Evolutionary conservation across 495 filamentous ascomycete species (phyloP).

Genomic region (Cladorrhinum samala): DNA sequence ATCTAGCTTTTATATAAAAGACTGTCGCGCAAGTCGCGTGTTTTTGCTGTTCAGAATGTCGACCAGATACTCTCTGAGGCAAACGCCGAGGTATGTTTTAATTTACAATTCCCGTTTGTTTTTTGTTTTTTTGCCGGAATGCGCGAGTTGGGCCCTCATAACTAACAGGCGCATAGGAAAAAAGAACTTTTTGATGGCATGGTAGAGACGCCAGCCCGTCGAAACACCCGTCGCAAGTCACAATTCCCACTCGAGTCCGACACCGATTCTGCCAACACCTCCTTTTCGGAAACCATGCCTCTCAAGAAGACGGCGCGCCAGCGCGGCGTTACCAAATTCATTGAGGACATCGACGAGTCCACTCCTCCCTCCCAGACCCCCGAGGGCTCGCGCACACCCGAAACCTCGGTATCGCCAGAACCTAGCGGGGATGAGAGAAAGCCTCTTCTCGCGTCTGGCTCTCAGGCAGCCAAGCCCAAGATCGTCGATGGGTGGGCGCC

Average conservation of each 20-base stretch:
- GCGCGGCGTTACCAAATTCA: conserved; percentile 37
- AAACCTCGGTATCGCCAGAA: neutral
- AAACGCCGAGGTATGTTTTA: conserved; percentile 45
- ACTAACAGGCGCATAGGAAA: conserved; percentile 27
- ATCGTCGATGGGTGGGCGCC: conserved; percentile 62
- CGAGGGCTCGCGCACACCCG: neutral
- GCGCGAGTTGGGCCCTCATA: neutral
- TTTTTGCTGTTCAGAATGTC: conserved; percentile 20
- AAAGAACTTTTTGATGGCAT: conserved; percentile 49
- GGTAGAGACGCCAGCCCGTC: conserved; percentile 40
- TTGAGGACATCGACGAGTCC: conserved; percentile 38
- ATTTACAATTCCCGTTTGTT: too few relatives aligned
- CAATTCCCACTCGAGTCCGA: conserved; percentile 38
- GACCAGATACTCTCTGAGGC: conserved; percentile 39
- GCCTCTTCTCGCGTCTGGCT: neutral
- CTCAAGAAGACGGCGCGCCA: conserved; percentile 25
- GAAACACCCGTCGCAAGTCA: conserved; percentile 37
- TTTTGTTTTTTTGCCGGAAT: neutral
- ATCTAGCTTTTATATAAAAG: conserved; percentile 12
- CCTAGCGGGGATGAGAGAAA: neutral
- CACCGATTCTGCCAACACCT: conserved; percentile 38
- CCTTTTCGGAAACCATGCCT: conserved; percentile 25
- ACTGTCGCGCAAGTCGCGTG: conserved; percentile 13
- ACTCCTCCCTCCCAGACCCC: conserved; percentile 18
- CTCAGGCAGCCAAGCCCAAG: too few relatives aligned